Evolutionary conservation across 2,329 filamentous ascomycete genomes (phyloP).

Genomic region (Aspergillus awamori): DNA sequence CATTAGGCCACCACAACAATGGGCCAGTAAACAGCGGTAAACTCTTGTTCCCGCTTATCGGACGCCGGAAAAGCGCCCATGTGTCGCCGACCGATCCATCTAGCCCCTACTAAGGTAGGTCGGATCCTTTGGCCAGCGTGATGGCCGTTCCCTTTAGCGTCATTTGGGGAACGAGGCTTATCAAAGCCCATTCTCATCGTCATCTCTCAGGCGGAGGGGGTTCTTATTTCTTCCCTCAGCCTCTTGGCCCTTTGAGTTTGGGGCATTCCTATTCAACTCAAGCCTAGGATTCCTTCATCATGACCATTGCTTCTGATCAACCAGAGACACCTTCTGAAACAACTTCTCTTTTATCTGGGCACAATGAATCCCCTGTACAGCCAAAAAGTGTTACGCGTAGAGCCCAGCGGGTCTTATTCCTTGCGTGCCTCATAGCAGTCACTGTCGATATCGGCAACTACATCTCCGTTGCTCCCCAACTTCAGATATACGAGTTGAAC

Average conservation of each 20-base stretch:
- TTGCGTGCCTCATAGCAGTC: constrained; percentile 12
- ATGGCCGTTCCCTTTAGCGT: neutral
- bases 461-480: constrained; percentile 19
- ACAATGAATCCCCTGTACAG: neutral
- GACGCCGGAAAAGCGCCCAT: neutral
- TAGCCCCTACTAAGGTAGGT: neutral
- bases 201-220: neutral
- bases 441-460: constrained; percentile 16
- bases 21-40: too few species aligned
- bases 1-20: neutral
- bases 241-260: neutral
- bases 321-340: neutral
- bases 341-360: constrained; percentile 1
- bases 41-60: neutral
- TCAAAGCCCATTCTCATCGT: neutral
- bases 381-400: neutral
- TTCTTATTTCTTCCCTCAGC: neutral
- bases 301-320: neutral
- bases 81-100: neutral
- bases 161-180: neutral
- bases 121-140: neutral
- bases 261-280: too few species aligned
- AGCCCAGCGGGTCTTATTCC: constrained; percentile 9
- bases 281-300: neutral
- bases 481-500: constrained; percentile 17